Evolutionary conservation across 2,329 filamentous ascomycete genomes (phyloP), one percentile per base, ranked within the genome.

Genomic region (Exophiala sideris): DNA sequence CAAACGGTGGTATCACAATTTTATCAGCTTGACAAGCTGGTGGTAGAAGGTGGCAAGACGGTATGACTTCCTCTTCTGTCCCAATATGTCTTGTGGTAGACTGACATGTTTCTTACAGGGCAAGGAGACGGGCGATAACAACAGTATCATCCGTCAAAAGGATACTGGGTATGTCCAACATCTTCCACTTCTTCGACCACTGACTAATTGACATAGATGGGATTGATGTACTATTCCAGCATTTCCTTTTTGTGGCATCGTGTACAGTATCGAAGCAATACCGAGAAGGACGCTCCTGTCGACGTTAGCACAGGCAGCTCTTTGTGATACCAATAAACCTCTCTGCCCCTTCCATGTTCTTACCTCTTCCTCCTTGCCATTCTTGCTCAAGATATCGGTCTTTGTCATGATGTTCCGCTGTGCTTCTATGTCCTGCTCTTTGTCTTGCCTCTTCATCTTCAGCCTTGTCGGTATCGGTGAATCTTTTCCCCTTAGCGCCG

Each of bases 1-100:
- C 94, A 97, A 87, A 95, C 92, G 9, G 81, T 94, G 47, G 84
- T 99, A 67, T 95, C 91, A 69, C 89, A 95, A 70, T 97, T 97
- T 75, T 97, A 89, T 76, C 88, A 96, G 74, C 73, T 95, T 59
- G 91, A 97, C 68, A 81, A 85, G 67, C 80, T 99, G 72, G 94
- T 99, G 11, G 89, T 99, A 0, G 94, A 99, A 73, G 88, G 88
- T 14, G 87, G 89, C 55, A 86, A 89, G 71, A 84, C 87, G 65
- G 87, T 89, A 80, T 62, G 81, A 75, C 32, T 38, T 41, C 39
- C 33, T 29, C 52, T 52, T 29, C 33, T 49, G n/a, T 62, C 32
- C 18, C 36, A 24, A 20, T 45, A 41, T 50, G 33, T 42, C 47
- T 24, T 2, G 29, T 29, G 16, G 6, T 33, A 18, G 50, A 42